Percentiles rank a stretch among this genome's conserved stretches.
Conservation (phyloP, 73 alveolate genomes). For the Tetrahymena malaccensis region DNA sequence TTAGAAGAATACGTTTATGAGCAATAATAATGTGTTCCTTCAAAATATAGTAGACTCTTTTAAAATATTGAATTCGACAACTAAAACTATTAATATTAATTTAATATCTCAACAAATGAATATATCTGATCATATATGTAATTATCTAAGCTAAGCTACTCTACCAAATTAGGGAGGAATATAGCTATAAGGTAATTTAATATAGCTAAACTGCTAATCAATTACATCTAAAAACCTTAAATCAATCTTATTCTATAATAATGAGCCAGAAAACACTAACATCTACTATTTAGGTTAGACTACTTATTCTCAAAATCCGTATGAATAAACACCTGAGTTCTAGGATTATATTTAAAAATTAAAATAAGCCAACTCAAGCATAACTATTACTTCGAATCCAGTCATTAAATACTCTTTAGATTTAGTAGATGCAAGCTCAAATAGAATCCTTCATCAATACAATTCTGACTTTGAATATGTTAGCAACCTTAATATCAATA, state of each 20-base stretch:
- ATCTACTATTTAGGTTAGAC: no score
- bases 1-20: no score
- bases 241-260: neutral
- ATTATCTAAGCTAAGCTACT: neutral
- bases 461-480: no score
- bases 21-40: no score
- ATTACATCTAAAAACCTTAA: neutral
- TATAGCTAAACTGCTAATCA: neutral
- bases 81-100: neutral
- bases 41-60: neutral
- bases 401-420: neutral
- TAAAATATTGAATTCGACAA: neutral
- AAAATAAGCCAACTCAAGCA: neutral
- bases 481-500: no score
- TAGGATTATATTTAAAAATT: neutral
- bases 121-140: neutral
- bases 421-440: neutral
- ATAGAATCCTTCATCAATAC: no score
- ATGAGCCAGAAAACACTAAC: no score
- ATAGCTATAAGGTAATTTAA: neutral
- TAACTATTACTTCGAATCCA: neutral
- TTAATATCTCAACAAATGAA: neutral
- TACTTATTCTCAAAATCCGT: no score
- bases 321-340: neutral
- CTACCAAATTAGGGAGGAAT: neutral